These are phyloP conservation scores for Paecilomyces sp. DNA, from an alignment of 2,329 filamentous ascomycete species.

Conservation along the genomic window DNA sequence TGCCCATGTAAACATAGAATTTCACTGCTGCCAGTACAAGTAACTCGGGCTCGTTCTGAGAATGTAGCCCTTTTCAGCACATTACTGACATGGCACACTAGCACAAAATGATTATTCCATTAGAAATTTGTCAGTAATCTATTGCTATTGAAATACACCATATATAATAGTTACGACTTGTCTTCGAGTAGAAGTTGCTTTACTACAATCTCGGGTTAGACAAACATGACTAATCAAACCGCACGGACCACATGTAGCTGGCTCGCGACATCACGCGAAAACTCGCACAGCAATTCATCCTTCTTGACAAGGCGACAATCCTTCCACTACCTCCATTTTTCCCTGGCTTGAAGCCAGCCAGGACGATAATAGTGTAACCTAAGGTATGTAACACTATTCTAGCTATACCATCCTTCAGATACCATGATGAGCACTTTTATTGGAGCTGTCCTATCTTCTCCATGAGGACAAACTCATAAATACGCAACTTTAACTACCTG, in stretches of 20 bases:
- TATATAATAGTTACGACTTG: too few relatives aligned
- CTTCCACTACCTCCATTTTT: background rate
- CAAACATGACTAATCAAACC: background rate
- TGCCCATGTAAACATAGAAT: too few relatives aligned
- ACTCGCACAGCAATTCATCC: background rate
- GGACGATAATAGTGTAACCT: background rate
- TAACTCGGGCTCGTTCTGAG: too few relatives aligned
- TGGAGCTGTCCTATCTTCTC: conserved; percentile 67
- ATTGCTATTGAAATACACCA: too few relatives aligned
- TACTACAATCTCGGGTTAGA: background rate
- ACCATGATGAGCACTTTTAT: conserved; percentile 58
- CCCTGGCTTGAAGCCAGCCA: background rate
- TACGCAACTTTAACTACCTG: conserved; percentile 37
- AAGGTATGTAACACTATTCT: background rate
- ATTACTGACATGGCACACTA: too few relatives aligned
- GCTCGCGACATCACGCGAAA: background rate
- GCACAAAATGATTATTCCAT: too few relatives aligned
- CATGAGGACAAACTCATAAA: conserved; percentile 56
- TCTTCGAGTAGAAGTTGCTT: too few relatives aligned
- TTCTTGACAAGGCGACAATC: background rate
- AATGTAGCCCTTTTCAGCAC: too few relatives aligned
- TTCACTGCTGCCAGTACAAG: too few relatives aligned
- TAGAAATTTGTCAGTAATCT: too few relatives aligned
- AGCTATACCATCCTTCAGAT: background rate
- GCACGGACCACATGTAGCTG: background rate